Evolutionary conservation across 2,329 filamentous ascomycete species (phyloP), one percentile per base, ranked within the genome.

Genomic region (Bertia moriformis): DNA sequence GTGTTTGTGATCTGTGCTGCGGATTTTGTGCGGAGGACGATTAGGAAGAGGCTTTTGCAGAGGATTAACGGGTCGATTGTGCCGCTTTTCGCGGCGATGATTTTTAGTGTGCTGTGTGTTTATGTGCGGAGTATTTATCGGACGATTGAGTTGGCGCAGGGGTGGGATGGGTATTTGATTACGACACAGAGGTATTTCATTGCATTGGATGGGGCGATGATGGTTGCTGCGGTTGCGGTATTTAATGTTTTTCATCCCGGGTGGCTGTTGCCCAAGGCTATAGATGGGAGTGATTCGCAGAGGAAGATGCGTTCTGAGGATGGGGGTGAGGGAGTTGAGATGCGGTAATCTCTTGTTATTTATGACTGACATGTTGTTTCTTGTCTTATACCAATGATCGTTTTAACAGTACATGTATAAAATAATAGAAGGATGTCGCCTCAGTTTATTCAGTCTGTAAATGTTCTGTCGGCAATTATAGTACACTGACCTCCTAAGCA

Each of bases 1-100:
- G 44, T 62, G 27, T 63, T 64, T 44, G 53, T 55, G 18, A 17
- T 50, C 39, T 57, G 49, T 40, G 57, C 58, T 4, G 46, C 30
- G 18, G 37, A 36, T 17, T 61, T 62, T 42, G 40, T 61, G 30
- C 49, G 51, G 4, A 52, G 58, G 7, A 14, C 32, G 10, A 13
- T 17, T 7, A 7, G 32, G 10, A 7, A 15, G 7, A 7, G 15
- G 10, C 32, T 35, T 7, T 15, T 35, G 32, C 32, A 35, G 15
- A 13, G 17, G 7, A 12, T 35, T 7, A 35, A 7, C 32, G 32
- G 32, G 32, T 35, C 32, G 32, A 17, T 35, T 35, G 32, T 35
- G 10, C 32, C 32, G 32, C 15, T 35, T 7, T 17, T 35, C 10
- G 32, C 12, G 7, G 32, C 32, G 10, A 35, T 35, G 32, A 10